A percentile compares a stretch with the other conserved stretches of the same genome.
Evolutionary conservation across 305 asterid genomes (phyloP).

Genomic region (Solanum hybrid): DNA sequence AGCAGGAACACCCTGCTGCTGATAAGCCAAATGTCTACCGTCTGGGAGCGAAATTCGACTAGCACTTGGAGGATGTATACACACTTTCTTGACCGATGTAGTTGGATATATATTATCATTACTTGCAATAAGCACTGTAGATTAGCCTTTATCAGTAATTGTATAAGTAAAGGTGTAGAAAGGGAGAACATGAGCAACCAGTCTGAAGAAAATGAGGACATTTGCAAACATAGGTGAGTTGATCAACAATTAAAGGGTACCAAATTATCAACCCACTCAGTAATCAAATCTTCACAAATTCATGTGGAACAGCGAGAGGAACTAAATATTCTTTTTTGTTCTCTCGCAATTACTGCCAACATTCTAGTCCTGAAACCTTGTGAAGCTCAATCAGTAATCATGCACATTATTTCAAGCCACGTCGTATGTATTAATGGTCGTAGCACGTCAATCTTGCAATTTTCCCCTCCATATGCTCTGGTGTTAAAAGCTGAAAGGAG

Average conservation of each 20-base stretch:
- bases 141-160: slow-evolving; percentile 3
- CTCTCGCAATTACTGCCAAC: background rate
- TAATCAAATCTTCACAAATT: background rate
- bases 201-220: background rate
- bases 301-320: background rate
- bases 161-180: background rate
- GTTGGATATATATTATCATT: slow-evolving; percentile 30
- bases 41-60: slow-evolving; percentile 75
- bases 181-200: background rate
- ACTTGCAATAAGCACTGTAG: slow-evolving; percentile 73
- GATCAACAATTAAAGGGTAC: background rate
- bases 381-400: background rate
- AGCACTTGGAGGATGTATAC: slow-evolving; percentile 69
- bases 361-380: background rate
- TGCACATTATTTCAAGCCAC: background rate
- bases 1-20: slow-evolving; percentile 74
- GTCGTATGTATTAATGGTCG: background rate
- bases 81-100: slow-evolving; percentile 53
- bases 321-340: background rate
- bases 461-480: background rate
- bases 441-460: background rate
- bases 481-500: background rate
- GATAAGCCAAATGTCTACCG: slow-evolving; percentile 80
- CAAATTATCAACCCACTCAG: background rate
- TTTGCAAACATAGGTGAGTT: background rate